A percentile compares a stretch with the other conserved stretches of the same genome.
Conservation (phyloP, 345 rosid genomes). For the Eucalyptus albens region DNA sequence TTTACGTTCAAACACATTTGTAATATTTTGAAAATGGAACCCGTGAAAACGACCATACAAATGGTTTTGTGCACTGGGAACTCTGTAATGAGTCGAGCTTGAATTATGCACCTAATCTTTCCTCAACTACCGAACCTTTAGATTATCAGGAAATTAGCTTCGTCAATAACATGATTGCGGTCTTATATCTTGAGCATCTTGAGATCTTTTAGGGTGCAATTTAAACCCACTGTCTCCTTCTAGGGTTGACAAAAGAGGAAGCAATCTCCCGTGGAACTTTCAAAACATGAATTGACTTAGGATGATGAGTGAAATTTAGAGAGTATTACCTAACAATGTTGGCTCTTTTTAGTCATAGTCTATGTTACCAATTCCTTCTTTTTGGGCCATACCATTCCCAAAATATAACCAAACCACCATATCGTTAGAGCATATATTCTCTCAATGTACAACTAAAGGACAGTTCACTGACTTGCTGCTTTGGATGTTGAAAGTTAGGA, state of each 20-base stretch:
- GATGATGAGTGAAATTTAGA: not conserved
- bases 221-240: not conserved
- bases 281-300: not conserved
- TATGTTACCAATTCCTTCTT: not conserved
- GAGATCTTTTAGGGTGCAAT: not conserved
- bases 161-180: not conserved
- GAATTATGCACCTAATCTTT: not conserved
- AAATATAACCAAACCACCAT: not conserved
- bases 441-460: not conserved
- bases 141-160: not conserved
- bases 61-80: not conserved
- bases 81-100: not conserved
- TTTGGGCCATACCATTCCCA: not conserved
- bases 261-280: not conserved
- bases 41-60: not conserved
- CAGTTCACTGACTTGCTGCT: not conserved
- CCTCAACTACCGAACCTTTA: not conserved
- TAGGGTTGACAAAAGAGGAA: not conserved
- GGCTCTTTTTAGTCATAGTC: not conserved
- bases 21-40: not conserved
- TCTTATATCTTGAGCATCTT: not conserved
- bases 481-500: not conserved
- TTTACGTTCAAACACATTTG: not conserved
- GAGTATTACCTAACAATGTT: not conserved
- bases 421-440: not conserved